Base-by-base conservation (phyloP, 257 asterid species). In the Solanum phureja region DNA sequence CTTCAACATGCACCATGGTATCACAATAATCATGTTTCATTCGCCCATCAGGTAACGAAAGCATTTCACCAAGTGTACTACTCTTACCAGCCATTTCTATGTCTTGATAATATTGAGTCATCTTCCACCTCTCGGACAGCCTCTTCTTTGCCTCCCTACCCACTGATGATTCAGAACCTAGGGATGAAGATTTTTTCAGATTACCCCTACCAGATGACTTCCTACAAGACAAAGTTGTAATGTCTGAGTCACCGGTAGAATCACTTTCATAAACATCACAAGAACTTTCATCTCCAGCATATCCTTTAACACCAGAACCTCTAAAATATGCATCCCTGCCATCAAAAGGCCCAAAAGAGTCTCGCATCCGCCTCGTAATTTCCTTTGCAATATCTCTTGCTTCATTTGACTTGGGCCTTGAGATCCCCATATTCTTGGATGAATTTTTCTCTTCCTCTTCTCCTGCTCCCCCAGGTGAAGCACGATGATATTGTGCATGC, bases 221-320 rank as follows among this genome's bases (percentile, higher is more conserved):
- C 84, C 95, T 89, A 86, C 89, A 88, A 79, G 93, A 73, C 66
- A 88, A 52, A n/a, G 86, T 88, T 27, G 88, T 87, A 82, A 73
- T 82, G 49, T 95, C 98, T 3, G 93, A 88, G 60, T 91, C 96
- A 83, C 93, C 92, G 33, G 94, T 95, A 14, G 99, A 94, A 89
- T 94, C 98, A 90, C 95, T 94, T 87, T 91, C 98, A 87, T 89
- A 92, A 24, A 91, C 91, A 83, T 94, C 98, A 83, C 86, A 92
- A 3, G 99, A 97, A 90, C 99, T 96, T 93, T 92, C 99, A 86
- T 96, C 99, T 83, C 98, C 98, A 12, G 96, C 94, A 90, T 95
- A 97, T 88, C 98, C 98, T 91, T 89, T 92, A 87, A 88, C 84
- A 56, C 91, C 88, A 35, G 90, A 64, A 62, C 93, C 90, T 87